Base-by-base conservation (phyloP, 1,284 basidiomycete genomes). In the Tremellales sp. region DNA sequence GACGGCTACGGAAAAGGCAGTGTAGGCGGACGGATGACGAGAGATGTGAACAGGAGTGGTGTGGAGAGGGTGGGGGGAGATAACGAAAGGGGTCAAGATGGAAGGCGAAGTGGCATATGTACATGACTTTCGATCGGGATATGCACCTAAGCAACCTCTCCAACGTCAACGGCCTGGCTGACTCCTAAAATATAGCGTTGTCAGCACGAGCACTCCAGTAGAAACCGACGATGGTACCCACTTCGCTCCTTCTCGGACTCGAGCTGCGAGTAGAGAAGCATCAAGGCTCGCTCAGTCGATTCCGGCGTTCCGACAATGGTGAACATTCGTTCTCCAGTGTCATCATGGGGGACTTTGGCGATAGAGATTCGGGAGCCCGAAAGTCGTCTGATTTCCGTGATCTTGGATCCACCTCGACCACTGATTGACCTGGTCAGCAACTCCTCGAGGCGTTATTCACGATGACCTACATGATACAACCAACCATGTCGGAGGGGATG, bases 241-340 rank as follows among this genome's bases (percentile, higher is more conserved):
- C 90, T 79, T 70, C 89, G 80, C 75, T 92, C 88, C 77, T 94
- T 94, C 80, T 94, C 90, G 66, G 84, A 91, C 76, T 95, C 92
- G 60, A 95, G 78, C 71, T 94, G 91, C 67, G 95, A 94, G 78
- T 98, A 98, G 51, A 98, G 80, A 56, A 98, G 77, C 79, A 94
- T 97, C 46, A 98, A 77, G 2, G 94, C 94, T 75, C 93, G 92
- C 76, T 95, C 93, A 68, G 92, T 93, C 56, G 89, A 86, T 75
- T 97, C 93, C 42, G 91, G 86, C 5, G 92, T 93, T 49, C 94
- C 94, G 51, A 97, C 82, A 68, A 98, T 97, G 51, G 95, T 97
- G 76, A 98, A 98, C 93, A 98, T 97, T 61, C 94, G 81, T 77
- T 98, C 94, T 60, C 94, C 94, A 42, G 91, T 92, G 66, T 97